A percentile compares a stretch with the other conserved stretches of the same genome.
phyloP scores from a whole-genome alignment of 345 rosid genomes.

The Salix arbutifolia region DNA sequence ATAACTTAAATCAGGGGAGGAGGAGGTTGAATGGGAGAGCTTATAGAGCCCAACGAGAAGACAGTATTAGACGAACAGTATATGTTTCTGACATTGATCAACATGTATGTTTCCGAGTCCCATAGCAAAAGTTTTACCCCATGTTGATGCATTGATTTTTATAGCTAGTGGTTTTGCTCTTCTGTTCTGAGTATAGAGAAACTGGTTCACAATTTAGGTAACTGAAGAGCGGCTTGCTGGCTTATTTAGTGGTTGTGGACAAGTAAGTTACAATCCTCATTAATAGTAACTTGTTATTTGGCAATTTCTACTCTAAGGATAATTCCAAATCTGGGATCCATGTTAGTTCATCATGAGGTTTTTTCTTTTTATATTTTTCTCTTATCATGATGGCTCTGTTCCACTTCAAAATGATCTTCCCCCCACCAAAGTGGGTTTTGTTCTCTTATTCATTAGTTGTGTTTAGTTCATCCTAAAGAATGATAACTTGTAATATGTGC shows the following conservation, averaged over 20 bases:
- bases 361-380: neutral
- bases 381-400: neutral
- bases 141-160: neutral
- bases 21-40: conserved; percentile 57
- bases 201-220: conserved; percentile 39
- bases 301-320: neutral
- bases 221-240: conserved; percentile 88
- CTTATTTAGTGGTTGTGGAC: conserved; percentile 70
- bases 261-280: conserved; percentile 44
- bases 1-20: conserved; percentile 51
- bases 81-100: conserved; percentile 65
- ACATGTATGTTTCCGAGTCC: conserved; percentile 34
- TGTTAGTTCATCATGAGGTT: neutral
- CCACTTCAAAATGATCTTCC: neutral
- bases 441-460: neutral
- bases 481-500: neutral
- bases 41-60: conserved; percentile 60
- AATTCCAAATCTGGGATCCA: neutral
- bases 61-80: conserved; percentile 56
- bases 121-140: neutral
- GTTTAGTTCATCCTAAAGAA: neutral
- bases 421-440: neutral
- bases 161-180: conserved; percentile 1
- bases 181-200: conserved; percentile 3
- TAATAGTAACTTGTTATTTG: neutral